Evolutionary conservation across 306 rosid species (phyloP).

Genomic region (Quillaja saponaria): DNA sequence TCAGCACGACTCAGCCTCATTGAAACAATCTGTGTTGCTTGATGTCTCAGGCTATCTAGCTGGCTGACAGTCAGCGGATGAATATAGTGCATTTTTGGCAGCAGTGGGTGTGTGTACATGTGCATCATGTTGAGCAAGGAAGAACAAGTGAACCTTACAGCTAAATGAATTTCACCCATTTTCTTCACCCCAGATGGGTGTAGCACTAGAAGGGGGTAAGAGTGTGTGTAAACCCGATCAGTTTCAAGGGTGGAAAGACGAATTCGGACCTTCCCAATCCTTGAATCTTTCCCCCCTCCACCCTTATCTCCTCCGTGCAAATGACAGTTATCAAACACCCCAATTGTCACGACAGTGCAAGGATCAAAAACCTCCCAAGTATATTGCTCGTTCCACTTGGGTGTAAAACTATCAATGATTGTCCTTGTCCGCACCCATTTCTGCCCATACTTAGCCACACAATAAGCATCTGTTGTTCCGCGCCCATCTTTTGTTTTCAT

Average conservation of each 20-base stretch:
- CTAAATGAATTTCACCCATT: constrained; percentile 98
- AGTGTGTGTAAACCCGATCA: constrained; percentile 86
- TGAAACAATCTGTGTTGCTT: constrained; percentile 89
- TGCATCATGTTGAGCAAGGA: constrained; percentile 97
- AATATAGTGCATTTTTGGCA: constrained; percentile 96
- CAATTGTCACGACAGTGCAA: constrained; percentile 90
- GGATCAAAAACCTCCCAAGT: constrained; percentile 99
- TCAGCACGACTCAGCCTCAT: constrained; percentile 85
- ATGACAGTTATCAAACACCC: constrained; percentile 94
- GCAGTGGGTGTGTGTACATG: constrained; percentile 85
- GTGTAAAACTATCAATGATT: constrained; percentile 83
- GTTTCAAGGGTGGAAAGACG: constrained; percentile 97
- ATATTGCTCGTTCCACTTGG: constrained; percentile 96
- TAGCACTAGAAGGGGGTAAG: constrained; percentile 88
- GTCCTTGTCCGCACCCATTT: constrained; percentile 97
- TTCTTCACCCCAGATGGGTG: constrained; percentile 88
- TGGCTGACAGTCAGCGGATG: constrained; percentile 86
- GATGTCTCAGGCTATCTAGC: constrained; percentile 94
- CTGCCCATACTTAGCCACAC: constrained; percentile 96
- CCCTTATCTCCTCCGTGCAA: constrained; percentile 81
- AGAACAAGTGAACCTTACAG: constrained; percentile 92
- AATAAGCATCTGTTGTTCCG: constrained; percentile 90
- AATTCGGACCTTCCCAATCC: constrained; percentile 91
- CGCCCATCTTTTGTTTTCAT: constrained; percentile 86
- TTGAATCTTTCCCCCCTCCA: constrained; percentile 65